Percentiles rank a stretch among this genome's conserved stretches.
Conservation (phyloP, 1,284 basidiomycete species). For the Ganoderma resinaceum region DNA sequence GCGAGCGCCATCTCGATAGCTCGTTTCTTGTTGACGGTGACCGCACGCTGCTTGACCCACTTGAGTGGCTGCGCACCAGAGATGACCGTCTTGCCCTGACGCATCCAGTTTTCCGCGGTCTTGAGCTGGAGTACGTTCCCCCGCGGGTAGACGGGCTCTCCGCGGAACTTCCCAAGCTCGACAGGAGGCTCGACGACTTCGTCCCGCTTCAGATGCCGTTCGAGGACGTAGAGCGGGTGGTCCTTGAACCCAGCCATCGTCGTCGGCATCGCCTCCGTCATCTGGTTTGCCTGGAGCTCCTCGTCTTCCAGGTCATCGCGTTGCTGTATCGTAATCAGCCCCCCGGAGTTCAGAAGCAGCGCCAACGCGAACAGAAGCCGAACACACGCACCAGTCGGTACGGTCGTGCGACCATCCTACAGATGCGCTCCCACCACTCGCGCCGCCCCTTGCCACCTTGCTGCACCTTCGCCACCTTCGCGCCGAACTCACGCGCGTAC, state of each 20-base stretch:
- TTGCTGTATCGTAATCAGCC: constrained; percentile 58
- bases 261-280: constrained; percentile 94
- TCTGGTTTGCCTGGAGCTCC: constrained; percentile 83
- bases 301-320: constrained; percentile 95
- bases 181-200: constrained; percentile 88
- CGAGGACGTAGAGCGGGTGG: constrained; percentile 93
- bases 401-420: constrained; percentile 70
- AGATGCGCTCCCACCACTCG: constrained; percentile 88
- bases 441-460: constrained; percentile 74
- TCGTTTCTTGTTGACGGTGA: constrained; percentile 83
- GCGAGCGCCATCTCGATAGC: constrained; percentile 80
- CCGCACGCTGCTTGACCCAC: constrained; percentile 86
- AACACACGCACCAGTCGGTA: constrained; percentile 74
- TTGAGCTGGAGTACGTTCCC: constrained; percentile 85
- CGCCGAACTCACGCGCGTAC: constrained; percentile 84
- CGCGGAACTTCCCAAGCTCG: constrained; percentile 92
- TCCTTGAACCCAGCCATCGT: constrained; percentile 94
- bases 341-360: no score
- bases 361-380: not conserved
- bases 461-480: constrained; percentile 85
- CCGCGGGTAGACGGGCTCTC: constrained; percentile 92
- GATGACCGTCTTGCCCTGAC: constrained; percentile 80
- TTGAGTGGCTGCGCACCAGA: constrained; percentile 88
- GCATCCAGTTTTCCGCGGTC: constrained; percentile 95
- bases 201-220: constrained; percentile 88